Base-by-base conservation (phyloP, 176 grass and related monocot genomes). In the Poa pratensis region DNA sequence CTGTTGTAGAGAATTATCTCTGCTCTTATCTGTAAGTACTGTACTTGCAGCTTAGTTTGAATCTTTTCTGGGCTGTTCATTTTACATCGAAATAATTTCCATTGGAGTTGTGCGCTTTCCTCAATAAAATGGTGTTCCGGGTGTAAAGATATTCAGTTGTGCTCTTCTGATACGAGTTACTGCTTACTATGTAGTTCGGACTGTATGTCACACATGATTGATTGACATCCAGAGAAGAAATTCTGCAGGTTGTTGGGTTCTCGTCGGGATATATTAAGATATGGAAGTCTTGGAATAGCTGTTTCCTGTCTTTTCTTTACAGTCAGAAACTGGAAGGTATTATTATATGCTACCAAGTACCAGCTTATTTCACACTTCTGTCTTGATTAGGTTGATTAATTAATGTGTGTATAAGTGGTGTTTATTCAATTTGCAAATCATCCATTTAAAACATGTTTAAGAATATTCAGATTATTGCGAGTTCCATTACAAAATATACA, bases 321-420 rank as follows among this genome's bases (percentile, higher is more conserved):
- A 55, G 43, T 84, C 32, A 88, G 91, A 62, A 98, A 98, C 84
- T 94, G 96, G 93, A 98, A 98, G 96, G 93, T 98, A 98, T 46
- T 15, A 1, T 60, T 86, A 26, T 86, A 16, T 51, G 15, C 49
- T 49, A 49, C 46, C 46, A 49, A 49, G 46, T 49, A 49, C 46
- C 46, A 48, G 45, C 45, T 48, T 48, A 48, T 48, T 48, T 50
- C 48, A 50, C 48, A 50, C 49, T 77, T 61, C 11, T 17, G 39
- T n/a, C 7, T 82, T 71, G 69, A 71, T 50, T 80, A 61, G 20
- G 60, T 72, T 85, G 49, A 59, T 81, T 23, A 30, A 20, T 85
- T 71, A 58, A 28, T 28, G 5, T 57, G 19, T 62, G 51, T 75
- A 58, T 85, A 55, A 11, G 18, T 27, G 32, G 55, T 83, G 30